Percentiles rank a stretch among this genome's conserved stretches.
These are phyloP conservation scores for Candida sp. DNA, from an alignment of 1,139 yeast species.

Conservation along the genomic window DNA sequence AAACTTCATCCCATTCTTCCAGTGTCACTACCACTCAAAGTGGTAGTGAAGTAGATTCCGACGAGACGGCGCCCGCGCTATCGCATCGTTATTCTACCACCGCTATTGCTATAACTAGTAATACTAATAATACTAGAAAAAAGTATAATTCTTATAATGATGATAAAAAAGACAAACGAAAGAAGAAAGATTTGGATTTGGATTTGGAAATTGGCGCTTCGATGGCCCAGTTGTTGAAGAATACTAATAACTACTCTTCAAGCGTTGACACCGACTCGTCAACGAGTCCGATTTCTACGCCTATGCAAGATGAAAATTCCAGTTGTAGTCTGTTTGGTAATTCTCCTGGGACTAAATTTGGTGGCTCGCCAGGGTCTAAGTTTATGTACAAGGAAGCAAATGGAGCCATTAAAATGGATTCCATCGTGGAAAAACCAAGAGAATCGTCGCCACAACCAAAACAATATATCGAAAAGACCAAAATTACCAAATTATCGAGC, in stretches of 20 bases:
- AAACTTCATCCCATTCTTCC: constrained; percentile 13
- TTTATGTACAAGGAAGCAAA: constrained; percentile 8
- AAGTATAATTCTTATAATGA: background rate
- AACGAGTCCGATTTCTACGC: constrained; percentile 21
- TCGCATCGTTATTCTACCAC: constrained; percentile 21
- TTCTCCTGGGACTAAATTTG: constrained; percentile 3
- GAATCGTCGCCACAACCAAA: constrained; percentile 36
- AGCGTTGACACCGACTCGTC: constrained; percentile 3
- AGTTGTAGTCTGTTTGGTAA: constrained; percentile 2
- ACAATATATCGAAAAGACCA: background rate
- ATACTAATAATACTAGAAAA: constrained; percentile 4
- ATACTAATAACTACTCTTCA: constrained; percentile 7
- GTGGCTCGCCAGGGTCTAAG: too few relatives aligned
- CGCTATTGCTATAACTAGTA: constrained; percentile 1
- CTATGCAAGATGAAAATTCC: constrained; percentile 26
- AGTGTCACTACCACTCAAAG: constrained; percentile 14
- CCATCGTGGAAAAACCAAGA: constrained; percentile 37
- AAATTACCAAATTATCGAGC: constrained; percentile 7
- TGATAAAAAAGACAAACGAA: background rate
- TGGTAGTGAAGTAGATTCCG: constrained; percentile 39
- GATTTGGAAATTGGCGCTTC: constrained; percentile 45
- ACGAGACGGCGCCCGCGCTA: constrained; percentile 47
- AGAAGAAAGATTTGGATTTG: constrained; percentile 14
- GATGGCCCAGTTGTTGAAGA: constrained; percentile 39
- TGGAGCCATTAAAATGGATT: constrained; percentile 30